These are phyloP conservation scores for Fusarium sp. DNA, from an alignment of 2,329 filamentous ascomycete species.

Conservation along the genomic window DNA sequence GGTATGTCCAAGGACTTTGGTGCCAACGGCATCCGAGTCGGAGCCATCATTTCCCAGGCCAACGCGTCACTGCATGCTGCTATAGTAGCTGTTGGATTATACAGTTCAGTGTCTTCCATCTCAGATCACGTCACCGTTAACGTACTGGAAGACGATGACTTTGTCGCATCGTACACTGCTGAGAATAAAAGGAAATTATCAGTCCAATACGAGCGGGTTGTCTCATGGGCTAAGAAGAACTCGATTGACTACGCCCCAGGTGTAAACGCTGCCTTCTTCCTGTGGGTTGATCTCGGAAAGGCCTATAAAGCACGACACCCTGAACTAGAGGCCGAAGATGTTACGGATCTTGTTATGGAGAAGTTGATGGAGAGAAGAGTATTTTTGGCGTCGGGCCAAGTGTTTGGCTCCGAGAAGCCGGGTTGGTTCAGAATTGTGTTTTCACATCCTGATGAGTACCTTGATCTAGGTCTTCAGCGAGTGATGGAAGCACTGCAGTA, in stretches of 20 bases:
- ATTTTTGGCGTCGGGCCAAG: slow-evolving; percentile 56
- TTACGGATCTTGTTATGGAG: slow-evolving; percentile 50
- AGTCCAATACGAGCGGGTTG: slow-evolving; percentile 57
- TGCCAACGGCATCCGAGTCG: slow-evolving; percentile 69
- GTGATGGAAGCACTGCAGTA: slow-evolving; percentile 37
- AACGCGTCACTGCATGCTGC: slow-evolving; percentile 59
- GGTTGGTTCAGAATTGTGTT: slow-evolving; percentile 61
- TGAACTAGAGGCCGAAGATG: slow-evolving; percentile 28
- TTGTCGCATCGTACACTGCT: slow-evolving; percentile 61
- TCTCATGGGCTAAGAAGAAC: slow-evolving; percentile 56
- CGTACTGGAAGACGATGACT: slow-evolving; percentile 61
- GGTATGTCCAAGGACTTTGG: slow-evolving; percentile 68
- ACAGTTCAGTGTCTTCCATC: slow-evolving; percentile 62
- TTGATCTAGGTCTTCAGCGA: slow-evolving; percentile 50
- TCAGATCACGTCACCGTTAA: slow-evolving; percentile 59
- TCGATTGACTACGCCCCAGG: slow-evolving; percentile 63
- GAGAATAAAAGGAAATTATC: slow-evolving; percentile 60
- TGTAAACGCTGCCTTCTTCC: slow-evolving; percentile 68
- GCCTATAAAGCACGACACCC: slow-evolving; percentile 45
- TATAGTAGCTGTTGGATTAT: slow-evolving; percentile 56
- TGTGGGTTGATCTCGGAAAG: slow-evolving; percentile 66
- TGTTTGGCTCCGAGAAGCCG: slow-evolving; percentile 57
- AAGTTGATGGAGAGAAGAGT: slow-evolving; percentile 52
- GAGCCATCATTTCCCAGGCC: slow-evolving; percentile 64
- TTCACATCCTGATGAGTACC: slow-evolving; percentile 51